These are phyloP conservation scores for Penicillium frequentans DNA, from an alignment of 2,329 filamentous ascomycete genomes.

Conservation along the genomic window DNA sequence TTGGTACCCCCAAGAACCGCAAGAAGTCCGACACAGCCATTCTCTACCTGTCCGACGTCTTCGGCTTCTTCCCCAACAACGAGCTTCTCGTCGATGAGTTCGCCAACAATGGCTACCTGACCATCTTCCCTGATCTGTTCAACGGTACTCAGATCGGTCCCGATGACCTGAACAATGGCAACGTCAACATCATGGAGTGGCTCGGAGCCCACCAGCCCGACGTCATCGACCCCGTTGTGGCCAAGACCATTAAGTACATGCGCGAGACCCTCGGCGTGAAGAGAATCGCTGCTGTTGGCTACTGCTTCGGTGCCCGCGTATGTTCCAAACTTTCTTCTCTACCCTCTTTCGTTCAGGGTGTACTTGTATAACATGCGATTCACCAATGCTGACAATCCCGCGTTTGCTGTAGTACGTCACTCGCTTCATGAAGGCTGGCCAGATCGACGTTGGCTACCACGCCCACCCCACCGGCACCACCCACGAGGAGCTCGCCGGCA, in stretches of 20 bases:
- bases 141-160: conserved; percentile 62
- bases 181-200: conserved; percentile 54
- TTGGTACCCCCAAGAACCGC: conserved; percentile 54
- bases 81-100: conserved; percentile 72
- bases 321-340: conserved; percentile 9
- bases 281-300: conserved; percentile 66
- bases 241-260: conserved; percentile 55
- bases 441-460: conserved; percentile 67
- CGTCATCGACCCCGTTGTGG: conserved; percentile 55
- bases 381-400: not conserved
- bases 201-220: conserved; percentile 50
- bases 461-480: conserved; percentile 78
- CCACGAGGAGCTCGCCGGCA: conserved; percentile 63
- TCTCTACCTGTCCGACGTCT: conserved; percentile 59
- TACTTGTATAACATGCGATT: not conserved
- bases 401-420: conserved; percentile 56
- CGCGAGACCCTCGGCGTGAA: conserved; percentile 56
- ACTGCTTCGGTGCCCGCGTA: conserved; percentile 75
- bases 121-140: conserved; percentile 70
- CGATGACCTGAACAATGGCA: conserved; percentile 48
- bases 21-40: conserved; percentile 54
- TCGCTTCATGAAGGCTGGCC: conserved; percentile 63
- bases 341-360: not conserved
- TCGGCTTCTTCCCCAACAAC: conserved; percentile 60
- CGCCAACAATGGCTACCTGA: conserved; percentile 70